Evolutionary conservation across 768 basidiomycete genomes (phyloP).

Genomic region (Pleurotus cornucopiae): DNA sequence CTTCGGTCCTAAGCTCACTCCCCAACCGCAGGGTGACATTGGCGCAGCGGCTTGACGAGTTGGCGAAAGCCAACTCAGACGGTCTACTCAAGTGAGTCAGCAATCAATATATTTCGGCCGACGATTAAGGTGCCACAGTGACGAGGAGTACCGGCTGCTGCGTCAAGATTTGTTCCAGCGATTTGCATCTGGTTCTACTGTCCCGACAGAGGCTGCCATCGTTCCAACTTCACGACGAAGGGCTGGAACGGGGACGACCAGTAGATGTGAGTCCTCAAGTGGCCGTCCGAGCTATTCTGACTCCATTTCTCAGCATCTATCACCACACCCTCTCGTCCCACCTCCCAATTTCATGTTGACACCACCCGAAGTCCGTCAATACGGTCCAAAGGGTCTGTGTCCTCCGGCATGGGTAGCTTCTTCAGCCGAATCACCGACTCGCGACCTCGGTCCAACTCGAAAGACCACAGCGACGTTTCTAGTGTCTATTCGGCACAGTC

Average conservation of each 20-base stretch:
- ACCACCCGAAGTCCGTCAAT: conserved; percentile 16
- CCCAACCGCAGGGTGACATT: conserved; percentile 35
- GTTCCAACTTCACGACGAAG: conserved; percentile 21
- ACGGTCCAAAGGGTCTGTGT: conserved; percentile 20
- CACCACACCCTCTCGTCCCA: conserved; percentile 6
- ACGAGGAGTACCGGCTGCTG: conserved; percentile 70
- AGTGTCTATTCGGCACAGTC: conserved; percentile 18
- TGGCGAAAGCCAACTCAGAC: conserved; percentile 62
- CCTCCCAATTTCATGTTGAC: conserved; percentile 9
- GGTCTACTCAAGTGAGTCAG: conserved; percentile 58
- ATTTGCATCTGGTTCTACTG: conserved; percentile 31
- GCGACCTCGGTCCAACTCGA: conserved; percentile 2
- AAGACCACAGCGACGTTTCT: conserved; percentile 11
- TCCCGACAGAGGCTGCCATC: conserved; percentile 25
- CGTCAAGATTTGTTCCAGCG: conserved; percentile 67
- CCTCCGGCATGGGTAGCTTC: conserved; percentile 28
- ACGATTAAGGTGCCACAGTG: conserved; percentile 32
- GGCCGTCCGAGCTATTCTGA: not conserved
- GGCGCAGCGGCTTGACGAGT: conserved; percentile 61
- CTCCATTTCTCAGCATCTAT: conserved; percentile 5
- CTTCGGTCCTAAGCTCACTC: not conserved
- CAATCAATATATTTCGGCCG: not conserved
- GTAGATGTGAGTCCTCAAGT: not conserved
- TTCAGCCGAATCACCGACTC: conserved; percentile 27
- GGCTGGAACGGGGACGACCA: conserved; percentile 5